These are phyloP conservation scores for Penicillium arizonense DNA, from an alignment of 495 filamentous ascomycete species.

Conservation along the genomic window DNA sequence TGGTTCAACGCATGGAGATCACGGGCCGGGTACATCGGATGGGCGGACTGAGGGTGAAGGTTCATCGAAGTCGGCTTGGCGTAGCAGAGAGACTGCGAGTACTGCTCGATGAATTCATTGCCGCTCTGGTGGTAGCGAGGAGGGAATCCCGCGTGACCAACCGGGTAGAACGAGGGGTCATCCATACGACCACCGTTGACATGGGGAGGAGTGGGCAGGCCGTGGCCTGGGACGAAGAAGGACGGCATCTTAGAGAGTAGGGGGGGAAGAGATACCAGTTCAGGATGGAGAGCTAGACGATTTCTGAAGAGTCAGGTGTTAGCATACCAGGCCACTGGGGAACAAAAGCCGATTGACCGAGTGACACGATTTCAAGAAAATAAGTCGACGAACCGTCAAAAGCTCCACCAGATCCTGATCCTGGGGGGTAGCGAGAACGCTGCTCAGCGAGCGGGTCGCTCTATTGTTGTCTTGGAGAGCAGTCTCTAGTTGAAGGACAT, in stretches of 20 bases:
- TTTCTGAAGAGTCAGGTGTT: slow-evolving; percentile 12
- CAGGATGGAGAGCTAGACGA: slow-evolving; percentile 42
- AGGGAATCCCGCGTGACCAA: slow-evolving; percentile 41
- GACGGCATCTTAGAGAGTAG: slow-evolving; percentile 38
- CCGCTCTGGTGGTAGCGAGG: slow-evolving; percentile 48
- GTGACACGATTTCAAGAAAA: slow-evolving; percentile 9
- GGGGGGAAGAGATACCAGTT: slow-evolving; percentile 27
- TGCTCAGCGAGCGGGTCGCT: slow-evolving; percentile 46
- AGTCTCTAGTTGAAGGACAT: slow-evolving; percentile 48
- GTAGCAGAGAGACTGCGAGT: slow-evolving; percentile 45
- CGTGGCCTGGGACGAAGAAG: slow-evolving; percentile 44
- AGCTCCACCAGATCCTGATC: slow-evolving; percentile 42
- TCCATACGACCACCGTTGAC: slow-evolving; percentile 42
- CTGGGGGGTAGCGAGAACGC: slow-evolving; percentile 38
- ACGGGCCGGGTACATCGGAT: slow-evolving; percentile 31
- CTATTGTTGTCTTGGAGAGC: slow-evolving; percentile 28
- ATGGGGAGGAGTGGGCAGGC: slow-evolving; percentile 48
- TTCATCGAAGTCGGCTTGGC: slow-evolving; percentile 42
- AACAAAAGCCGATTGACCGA: slow-evolving; percentile 5
- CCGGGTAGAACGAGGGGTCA: slow-evolving; percentile 41
- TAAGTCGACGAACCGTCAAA: slow-evolving; percentile 46
- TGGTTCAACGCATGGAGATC: slow-evolving; percentile 32
- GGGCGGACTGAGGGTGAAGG: slow-evolving; percentile 30
- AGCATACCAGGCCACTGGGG: slow-evolving; percentile 9
- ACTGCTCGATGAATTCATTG: slow-evolving; percentile 51